These are phyloP conservation scores for Beauveria sp. DNA, from an alignment of 2,329 filamentous ascomycete species.

Conservation along the genomic window DNA sequence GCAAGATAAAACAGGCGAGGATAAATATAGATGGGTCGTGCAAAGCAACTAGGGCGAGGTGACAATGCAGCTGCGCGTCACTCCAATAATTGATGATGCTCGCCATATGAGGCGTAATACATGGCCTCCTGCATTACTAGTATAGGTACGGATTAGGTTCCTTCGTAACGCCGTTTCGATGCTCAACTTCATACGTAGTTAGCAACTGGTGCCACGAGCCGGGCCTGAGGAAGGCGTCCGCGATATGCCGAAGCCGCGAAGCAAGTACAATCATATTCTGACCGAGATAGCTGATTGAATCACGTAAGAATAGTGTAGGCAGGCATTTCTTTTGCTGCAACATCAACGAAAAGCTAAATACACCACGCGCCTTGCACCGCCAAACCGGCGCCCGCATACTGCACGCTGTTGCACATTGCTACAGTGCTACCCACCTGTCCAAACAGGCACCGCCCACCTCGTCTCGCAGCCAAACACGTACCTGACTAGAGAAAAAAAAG, in stretches of 20 bases:
- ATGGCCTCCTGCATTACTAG: not conserved
- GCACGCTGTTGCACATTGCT: not conserved
- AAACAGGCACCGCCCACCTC: no score
- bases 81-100: not conserved
- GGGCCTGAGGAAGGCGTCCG: not conserved
- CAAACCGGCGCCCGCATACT: no score
- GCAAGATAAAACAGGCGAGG: conserved; percentile 3
- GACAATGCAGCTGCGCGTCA: not conserved
- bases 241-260: not conserved
- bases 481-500: no score
- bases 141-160: not conserved
- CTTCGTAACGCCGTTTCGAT: not conserved
- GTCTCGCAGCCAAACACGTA: no score
- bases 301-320: not conserved
- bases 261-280: not conserved
- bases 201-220: not conserved
- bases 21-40: conserved; percentile 5
- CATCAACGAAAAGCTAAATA: no score
- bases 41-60: not conserved
- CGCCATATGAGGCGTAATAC: not conserved
- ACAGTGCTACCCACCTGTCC: not conserved
- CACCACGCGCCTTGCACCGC: no score
- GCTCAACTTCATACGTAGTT: not conserved
- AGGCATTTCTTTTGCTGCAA: not conserved
- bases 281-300: not conserved